A percentile compares a stretch with the other conserved stretches of the same genome.
Evolutionary conservation across 2,329 filamentous ascomycete species (phyloP).

Genomic region (Aspergillus arachidicola): DNA sequence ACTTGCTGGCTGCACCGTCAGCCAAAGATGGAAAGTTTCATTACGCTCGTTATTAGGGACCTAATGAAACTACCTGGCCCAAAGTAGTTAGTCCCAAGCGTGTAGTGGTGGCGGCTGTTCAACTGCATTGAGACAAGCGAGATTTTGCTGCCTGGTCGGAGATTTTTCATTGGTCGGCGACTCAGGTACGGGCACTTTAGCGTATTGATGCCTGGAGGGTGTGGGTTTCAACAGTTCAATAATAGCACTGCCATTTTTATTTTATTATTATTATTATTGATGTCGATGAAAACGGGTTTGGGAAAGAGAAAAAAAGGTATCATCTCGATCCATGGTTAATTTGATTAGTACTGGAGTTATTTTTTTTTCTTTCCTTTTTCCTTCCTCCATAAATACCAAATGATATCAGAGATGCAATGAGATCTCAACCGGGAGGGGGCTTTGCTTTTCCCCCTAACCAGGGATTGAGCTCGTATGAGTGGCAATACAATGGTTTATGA

Average conservation of each 20-base stretch:
- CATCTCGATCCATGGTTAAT: conserved; percentile 1
- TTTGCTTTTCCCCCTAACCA: conserved; percentile 7
- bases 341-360: background rate
- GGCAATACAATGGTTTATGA: conserved; percentile 11
- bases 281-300: background rate
- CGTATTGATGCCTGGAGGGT: conserved; percentile 20
- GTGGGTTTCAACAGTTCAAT: conserved; percentile 15
- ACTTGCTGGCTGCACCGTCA: conserved; percentile 6
- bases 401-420: background rate
- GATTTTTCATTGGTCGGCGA: conserved; percentile 19
- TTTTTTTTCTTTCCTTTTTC: background rate
- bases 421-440: background rate
- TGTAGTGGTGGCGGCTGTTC: conserved; percentile 21
- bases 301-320: background rate
- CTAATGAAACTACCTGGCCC: conserved; percentile 20
- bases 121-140: conserved; percentile 25
- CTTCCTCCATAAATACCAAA: background rate
- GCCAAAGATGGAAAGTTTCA: conserved; percentile 1
- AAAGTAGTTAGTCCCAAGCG: conserved; percentile 11
- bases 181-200: conserved; percentile 24
- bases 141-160: conserved; percentile 22
- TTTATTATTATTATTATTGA: background rate
- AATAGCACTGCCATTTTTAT: conserved; percentile 11
- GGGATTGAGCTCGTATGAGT: conserved; percentile 11
- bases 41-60: conserved; percentile 3